phyloP scores from a whole-genome alignment of 352 stramenopile genomes.

The Thalassiosira oceanica region DNA sequence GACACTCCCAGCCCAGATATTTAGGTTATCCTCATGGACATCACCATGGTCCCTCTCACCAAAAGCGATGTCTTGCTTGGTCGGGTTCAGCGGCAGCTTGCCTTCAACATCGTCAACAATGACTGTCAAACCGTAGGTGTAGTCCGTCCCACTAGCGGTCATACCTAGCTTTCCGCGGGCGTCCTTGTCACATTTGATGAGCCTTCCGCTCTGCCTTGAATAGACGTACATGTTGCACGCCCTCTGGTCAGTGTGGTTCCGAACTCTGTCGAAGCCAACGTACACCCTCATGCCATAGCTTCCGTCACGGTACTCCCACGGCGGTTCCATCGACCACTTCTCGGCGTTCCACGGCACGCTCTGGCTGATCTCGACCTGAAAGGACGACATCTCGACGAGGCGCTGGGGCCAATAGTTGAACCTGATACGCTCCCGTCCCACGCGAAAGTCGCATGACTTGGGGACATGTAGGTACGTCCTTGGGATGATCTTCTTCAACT shows the following conservation, averaged over 20 bases:
- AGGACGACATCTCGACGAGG: conserved; percentile 51
- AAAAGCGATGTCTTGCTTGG: conserved; percentile 54
- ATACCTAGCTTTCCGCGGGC: conserved; percentile 24
- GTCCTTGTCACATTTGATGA: conserved; percentile 54
- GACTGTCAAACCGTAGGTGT: conserved; percentile 47
- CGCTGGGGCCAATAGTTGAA: conserved; percentile 53
- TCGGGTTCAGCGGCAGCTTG: conserved; percentile 56
- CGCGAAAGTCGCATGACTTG: conserved; percentile 32
- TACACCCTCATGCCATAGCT: conserved; percentile 22
- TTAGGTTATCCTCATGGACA: conserved; percentile 52
- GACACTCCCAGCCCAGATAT: conserved; percentile 30
- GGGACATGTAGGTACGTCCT: conserved; percentile 53
- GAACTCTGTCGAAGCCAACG: conserved; percentile 37
- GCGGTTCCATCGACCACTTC: not conserved
- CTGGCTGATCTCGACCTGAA: conserved; percentile 35
- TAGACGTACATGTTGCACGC: conserved; percentile 41
- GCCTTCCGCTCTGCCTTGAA: conserved; percentile 44
- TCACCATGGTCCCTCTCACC: conserved; percentile 36
- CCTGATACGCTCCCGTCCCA: conserved; percentile 24
- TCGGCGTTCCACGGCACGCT: conserved; percentile 13
- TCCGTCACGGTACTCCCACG: too few species aligned
- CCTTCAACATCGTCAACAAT: conserved; percentile 59
- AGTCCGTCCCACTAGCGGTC: conserved; percentile 20
- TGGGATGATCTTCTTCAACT: conserved; percentile 24
- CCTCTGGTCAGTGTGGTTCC: conserved; percentile 11